Conservation (phyloP, 1,139 yeast genomes). For the Lodderomyces margitis region DNA sequence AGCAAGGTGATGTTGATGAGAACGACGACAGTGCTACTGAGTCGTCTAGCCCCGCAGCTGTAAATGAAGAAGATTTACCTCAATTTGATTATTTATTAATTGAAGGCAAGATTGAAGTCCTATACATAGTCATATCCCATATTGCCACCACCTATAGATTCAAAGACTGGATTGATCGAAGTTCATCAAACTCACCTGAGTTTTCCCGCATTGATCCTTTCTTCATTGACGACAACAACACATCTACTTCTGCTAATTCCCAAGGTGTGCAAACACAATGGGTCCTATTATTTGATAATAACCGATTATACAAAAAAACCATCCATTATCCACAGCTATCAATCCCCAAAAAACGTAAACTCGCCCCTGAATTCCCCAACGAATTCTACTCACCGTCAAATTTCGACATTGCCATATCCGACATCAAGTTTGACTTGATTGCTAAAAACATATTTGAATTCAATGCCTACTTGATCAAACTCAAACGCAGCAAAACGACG, state of each 20-base stretch:
- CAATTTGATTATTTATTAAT: slow-evolving; percentile 39
- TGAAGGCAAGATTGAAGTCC: slow-evolving; percentile 45
- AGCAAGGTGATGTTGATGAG: slow-evolving; percentile 5
- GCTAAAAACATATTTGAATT: slow-evolving; percentile 34
- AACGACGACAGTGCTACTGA: slow-evolving; percentile 6
- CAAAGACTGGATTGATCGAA: slow-evolving; percentile 40
- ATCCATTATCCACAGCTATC: slow-evolving; percentile 29
- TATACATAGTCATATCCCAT: slow-evolving; percentile 41
- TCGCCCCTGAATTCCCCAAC: slow-evolving; percentile 36
- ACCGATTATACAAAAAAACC: slow-evolving; percentile 43
- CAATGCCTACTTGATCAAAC: slow-evolving; percentile 22
- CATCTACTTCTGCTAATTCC: neutral
- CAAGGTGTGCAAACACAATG: slow-evolving; percentile 14
- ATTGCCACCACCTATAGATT: slow-evolving; percentile 37
- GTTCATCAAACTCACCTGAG: slow-evolving; percentile 9
- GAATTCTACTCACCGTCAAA: slow-evolving; percentile 22
- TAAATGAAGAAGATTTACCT: slow-evolving; percentile 17
- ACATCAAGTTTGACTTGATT: slow-evolving; percentile 31
- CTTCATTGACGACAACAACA: neutral
- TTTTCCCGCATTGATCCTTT: slow-evolving; percentile 5
- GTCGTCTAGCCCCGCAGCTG: neutral
- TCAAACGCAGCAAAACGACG: slow-evolving; percentile 17
- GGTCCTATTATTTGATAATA: slow-evolving; percentile 40
- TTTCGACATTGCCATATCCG: slow-evolving; percentile 28
- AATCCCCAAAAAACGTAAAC: slow-evolving; percentile 42